phyloP scores from a whole-genome alignment of 139 green algal genomes.

The Micromonas pusilla region DNA sequence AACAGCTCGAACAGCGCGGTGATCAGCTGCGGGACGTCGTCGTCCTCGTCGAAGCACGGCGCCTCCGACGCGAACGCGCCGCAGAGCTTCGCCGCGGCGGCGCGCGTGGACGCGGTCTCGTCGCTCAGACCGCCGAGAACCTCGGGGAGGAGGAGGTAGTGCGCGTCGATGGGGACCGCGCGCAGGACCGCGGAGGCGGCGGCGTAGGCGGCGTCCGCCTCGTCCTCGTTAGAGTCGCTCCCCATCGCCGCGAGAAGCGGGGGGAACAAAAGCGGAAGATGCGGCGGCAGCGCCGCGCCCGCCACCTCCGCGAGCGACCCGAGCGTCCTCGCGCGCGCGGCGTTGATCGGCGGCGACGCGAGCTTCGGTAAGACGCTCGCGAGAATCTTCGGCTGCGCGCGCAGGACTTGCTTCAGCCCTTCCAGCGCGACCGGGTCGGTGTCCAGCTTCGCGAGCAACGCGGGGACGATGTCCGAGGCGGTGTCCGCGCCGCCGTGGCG shows the following conservation, averaged over 20 bases:
- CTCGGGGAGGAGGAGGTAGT: slow-evolving; percentile 31
- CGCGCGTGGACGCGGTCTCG: neutral
- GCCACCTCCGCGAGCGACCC: slow-evolving; percentile 39
- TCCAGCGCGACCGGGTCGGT: slow-evolving; percentile 31
- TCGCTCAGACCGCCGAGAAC: slow-evolving; percentile 28
- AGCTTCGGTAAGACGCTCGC: slow-evolving; percentile 42
- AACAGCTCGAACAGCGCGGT: slow-evolving; percentile 54
- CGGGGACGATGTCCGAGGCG: slow-evolving; percentile 7
- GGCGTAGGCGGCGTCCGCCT: neutral
- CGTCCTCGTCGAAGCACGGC: slow-evolving; percentile 53
- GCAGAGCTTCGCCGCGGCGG: slow-evolving; percentile 4
- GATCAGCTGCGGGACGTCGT: slow-evolving; percentile 51
- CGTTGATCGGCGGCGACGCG: slow-evolving; percentile 31
- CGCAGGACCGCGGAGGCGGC: slow-evolving; percentile 30
- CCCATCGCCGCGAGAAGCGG: slow-evolving; percentile 51
- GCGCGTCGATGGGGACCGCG: slow-evolving; percentile 28
- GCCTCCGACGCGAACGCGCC: slow-evolving; percentile 3
- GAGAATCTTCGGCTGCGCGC: slow-evolving; percentile 34
- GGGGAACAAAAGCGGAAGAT: slow-evolving; percentile 62
- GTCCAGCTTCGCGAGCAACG: neutral
- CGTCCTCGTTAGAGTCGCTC: neutral
- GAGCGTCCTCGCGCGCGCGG: neutral
- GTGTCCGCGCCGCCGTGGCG: neutral
- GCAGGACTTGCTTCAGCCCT: slow-evolving; percentile 43
- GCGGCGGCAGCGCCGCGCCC: slow-evolving; percentile 51